Evolutionary conservation across 2,329 filamentous ascomycete species (phyloP).

Genomic region (Seiridium cupressi): DNA sequence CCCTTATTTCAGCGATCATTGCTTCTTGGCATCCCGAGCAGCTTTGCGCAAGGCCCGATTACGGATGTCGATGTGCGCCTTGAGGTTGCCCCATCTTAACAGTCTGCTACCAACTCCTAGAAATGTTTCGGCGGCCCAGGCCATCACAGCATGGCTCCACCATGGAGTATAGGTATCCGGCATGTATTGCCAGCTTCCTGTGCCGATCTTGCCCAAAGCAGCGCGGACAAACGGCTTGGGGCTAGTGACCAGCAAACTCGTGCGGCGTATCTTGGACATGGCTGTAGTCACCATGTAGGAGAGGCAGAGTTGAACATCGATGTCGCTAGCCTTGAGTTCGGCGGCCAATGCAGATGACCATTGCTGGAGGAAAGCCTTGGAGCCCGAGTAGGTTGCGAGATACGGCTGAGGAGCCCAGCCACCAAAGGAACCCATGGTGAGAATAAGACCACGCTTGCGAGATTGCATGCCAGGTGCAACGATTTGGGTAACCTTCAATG

Average conservation of each 20-base stretch:
- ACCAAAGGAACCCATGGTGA: conserved; percentile 97
- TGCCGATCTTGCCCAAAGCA: conserved; percentile 77
- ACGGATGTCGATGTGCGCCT: conserved; percentile 82
- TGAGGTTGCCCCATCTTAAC: conserved; percentile 50
- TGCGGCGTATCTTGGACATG: conserved; percentile 91
- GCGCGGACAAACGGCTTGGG: conserved; percentile 80
- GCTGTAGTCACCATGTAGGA: conserved; percentile 92
- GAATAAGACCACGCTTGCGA: conserved; percentile 81
- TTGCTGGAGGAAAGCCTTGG: conserved; percentile 96
- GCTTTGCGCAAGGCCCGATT: conserved; percentile 80
- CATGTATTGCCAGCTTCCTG: conserved; percentile 74
- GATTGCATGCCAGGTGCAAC: conserved; percentile 81
- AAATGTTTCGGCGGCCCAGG: conserved; percentile 71
- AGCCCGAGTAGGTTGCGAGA: conserved; percentile 93
- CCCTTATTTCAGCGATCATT: conserved; percentile 13
- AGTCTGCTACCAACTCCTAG: conserved; percentile 47
- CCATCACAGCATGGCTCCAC: conserved; percentile 88
- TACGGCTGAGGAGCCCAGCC: conserved; percentile 90
- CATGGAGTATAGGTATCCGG: conserved; percentile 86
- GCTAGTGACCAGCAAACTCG: conserved; percentile 75
- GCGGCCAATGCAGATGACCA: conserved; percentile 86
- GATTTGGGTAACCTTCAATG: conserved; percentile 82
- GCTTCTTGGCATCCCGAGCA: conserved; percentile 76
- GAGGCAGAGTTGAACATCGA: conserved; percentile 88
- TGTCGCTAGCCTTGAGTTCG: conserved; percentile 76